Conservation (phyloP, 23 red algal species). For the Agarophyton chilense region DNA sequence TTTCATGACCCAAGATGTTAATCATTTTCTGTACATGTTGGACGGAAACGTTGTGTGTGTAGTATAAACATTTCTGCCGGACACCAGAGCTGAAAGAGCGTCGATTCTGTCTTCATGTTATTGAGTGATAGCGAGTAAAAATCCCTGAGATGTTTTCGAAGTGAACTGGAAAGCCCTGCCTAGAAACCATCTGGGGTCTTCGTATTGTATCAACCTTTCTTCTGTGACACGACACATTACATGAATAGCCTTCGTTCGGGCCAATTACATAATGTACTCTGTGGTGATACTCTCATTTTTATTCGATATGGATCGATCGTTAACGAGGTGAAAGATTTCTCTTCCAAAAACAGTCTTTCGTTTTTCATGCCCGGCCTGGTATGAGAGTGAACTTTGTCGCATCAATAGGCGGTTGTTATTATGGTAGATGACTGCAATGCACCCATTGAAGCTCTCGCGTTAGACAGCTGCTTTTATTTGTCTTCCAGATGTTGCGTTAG, state of each 20-base stretch:
- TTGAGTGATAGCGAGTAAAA: neutral
- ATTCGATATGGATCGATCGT: too few species aligned
- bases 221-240: neutral
- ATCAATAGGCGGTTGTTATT: too few species aligned
- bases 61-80: too few species aligned
- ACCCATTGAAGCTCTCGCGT: neutral
- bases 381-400: too few species aligned
- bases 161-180: slow-evolving; percentile 22
- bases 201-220: neutral
- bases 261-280: too few species aligned
- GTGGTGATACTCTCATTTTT: too few species aligned
- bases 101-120: neutral
- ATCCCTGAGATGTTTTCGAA: neutral
- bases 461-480: neutral
- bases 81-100: neutral
- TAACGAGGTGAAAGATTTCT: too few species aligned
- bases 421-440: too few species aligned
- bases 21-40: neutral
- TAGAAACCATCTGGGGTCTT: slow-evolving; percentile 32
- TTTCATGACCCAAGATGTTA: slow-evolving; percentile 18
- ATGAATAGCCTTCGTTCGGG: neutral
- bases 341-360: too few species aligned
- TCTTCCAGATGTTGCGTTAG: neutral
- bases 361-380: too few species aligned
- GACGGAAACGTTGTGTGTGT: too few species aligned